phyloP scores from a whole-genome alignment of 805 yeast species.

The Metschnikowia corniflorae region DNA sequence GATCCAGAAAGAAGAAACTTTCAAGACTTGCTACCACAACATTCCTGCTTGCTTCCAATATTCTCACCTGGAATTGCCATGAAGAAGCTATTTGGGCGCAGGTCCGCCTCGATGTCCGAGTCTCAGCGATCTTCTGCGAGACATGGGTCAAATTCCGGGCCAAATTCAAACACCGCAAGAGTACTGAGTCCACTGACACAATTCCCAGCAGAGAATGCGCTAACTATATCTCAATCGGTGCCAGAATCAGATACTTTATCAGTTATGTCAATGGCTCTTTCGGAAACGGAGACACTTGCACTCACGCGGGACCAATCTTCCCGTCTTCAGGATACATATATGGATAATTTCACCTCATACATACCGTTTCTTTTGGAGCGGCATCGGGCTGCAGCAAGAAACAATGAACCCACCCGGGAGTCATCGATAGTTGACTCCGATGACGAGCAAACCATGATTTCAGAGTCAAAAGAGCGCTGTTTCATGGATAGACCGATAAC shows the following conservation, averaged over 20 bases:
- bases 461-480: constrained; percentile 2
- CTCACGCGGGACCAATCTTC: constrained; percentile 22
- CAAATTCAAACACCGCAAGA: not conserved
- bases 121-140: not conserved
- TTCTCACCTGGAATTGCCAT: too few species aligned
- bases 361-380: constrained; percentile 37
- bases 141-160: not conserved
- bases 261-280: constrained; percentile 24
- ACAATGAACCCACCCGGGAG: not conserved
- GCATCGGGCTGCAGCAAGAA: constrained; percentile 18
- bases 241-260: constrained; percentile 5
- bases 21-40: too few species aligned
- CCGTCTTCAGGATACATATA: constrained; percentile 35
- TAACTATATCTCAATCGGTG: not conserved
- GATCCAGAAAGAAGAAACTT: too few species aligned
- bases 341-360: constrained; percentile 36
- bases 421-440: constrained; percentile 5
- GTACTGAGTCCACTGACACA: not conserved
- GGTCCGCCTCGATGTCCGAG: too few species aligned
- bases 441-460: constrained; percentile 12
- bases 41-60: too few species aligned
- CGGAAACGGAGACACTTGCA: constrained; percentile 37
- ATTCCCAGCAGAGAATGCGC: not conserved
- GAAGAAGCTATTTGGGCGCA: not conserved
- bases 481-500: constrained; percentile 23